Evolutionary conservation across 2,329 filamentous ascomycete species (phyloP).

Genomic region (Nothopassalora personata): DNA sequence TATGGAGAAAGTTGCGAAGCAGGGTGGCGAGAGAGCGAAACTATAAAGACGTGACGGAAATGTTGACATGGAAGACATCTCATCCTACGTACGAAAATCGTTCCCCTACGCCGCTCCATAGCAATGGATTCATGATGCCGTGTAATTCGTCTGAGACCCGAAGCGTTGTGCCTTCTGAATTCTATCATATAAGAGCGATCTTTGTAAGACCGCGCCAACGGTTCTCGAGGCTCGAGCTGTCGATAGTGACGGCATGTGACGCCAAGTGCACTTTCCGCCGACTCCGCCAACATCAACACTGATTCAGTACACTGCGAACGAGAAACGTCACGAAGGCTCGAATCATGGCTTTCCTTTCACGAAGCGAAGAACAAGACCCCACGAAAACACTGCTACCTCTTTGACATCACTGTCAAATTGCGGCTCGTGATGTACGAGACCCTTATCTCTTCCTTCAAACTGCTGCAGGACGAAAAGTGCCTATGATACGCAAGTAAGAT

Average conservation of each 20-base stretch:
- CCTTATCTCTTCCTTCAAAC: not conserved
- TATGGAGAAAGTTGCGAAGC: constrained; percentile 4
- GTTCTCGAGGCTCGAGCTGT: not conserved
- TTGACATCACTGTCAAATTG: not conserved
- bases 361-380: not conserved
- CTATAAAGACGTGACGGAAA: no score
- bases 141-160: no score
- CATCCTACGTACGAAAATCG: not conserved
- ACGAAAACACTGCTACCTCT: not conserved
- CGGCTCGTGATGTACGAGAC: not conserved
- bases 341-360: no score
- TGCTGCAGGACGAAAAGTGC: not conserved
- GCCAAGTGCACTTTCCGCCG: not conserved
- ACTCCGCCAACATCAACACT: not conserved
- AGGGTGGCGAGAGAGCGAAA: not conserved
- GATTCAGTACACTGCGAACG: not conserved
- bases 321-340: no score
- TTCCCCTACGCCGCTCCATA: no score
- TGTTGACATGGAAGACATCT: no score
- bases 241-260: not conserved
- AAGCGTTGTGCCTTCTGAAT: not conserved
- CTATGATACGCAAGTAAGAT: not conserved
- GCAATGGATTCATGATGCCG: no score
- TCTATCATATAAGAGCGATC: not conserved
- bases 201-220: not conserved